Evolutionary conservation across 163 green algal species (phyloP), one percentile per base, ranked within the genome.

Genomic region (Scenedesmus sp.): DNA sequence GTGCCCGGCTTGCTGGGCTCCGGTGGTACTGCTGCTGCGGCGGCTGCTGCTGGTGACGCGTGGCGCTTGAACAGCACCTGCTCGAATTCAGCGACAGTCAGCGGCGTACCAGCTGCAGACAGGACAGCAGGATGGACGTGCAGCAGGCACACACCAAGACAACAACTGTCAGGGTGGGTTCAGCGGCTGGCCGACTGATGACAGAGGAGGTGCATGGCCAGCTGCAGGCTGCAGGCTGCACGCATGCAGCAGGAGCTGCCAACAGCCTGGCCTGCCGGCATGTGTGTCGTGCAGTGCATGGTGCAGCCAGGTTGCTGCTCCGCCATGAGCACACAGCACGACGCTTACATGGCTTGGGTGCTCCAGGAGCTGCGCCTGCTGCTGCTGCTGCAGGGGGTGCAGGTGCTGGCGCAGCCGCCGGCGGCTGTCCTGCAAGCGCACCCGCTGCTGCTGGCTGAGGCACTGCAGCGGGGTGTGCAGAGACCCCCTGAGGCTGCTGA

Each of bases 1-100:
- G 26, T 44, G 37, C 83, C 56, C 61, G 56, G 83, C 20, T 59
- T 56, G 53, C 26, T 44, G 5, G 51, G 83, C 37, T 80, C 37
- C 76, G 81, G 30, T 35, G 81, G 46, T 49, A 46, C 81, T 49
- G 81, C 81, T 86, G 49, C 49, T 53, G 80, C 81, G 33, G 81
- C 81, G 76, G 49, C 49, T 53, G 80, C 80, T 85, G 43, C 43
- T 85, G 80, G n/a, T 51, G 83, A 44, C 65, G 83, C 83, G 65
- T 88, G 83, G 40, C 40, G 56, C 40, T n/a, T 88, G 83, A 88
- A 88, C 37, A 88, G 35, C 1, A 59, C 81, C 56, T 88, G 83
- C 83, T 88, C 83, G 3, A 88, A n/a, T 3, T 44, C 83, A 40
- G 51, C 79, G 1, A 88, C 83, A 61, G 83, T 88, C 56, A 88